These are phyloP conservation scores for Fraxinus albicans DNA, from an alignment of 305 asterid genomes.

Conservation along the genomic window DNA sequence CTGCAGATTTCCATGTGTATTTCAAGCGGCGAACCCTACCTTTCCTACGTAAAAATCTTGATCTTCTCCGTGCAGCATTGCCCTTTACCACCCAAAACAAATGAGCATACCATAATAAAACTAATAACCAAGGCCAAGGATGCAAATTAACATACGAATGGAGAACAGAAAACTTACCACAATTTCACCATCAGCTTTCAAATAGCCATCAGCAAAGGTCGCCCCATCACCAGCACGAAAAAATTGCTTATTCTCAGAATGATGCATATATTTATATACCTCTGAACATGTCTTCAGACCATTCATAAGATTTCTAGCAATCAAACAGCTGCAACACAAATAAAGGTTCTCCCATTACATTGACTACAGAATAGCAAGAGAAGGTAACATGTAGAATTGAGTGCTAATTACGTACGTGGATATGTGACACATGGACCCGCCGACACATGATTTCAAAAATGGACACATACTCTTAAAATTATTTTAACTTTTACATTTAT, in stretches of 20 bases:
- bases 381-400: slow-evolving; percentile 3
- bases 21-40: slow-evolving; percentile 90
- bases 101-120: slow-evolving; percentile 8
- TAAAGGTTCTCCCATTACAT: slow-evolving; percentile 29
- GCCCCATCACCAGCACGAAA: slow-evolving; percentile 47
- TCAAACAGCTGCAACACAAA: slow-evolving; percentile 78
- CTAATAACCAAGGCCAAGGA: slow-evolving; percentile 17
- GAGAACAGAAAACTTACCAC: slow-evolving; percentile 41
- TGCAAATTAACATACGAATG: slow-evolving; percentile 22
- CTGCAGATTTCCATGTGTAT: slow-evolving; percentile 92
- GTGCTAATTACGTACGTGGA: background rate
- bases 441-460: background rate
- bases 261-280: slow-evolving; percentile 77
- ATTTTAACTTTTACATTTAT: background rate
- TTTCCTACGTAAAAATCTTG: slow-evolving; percentile 80
- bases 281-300: slow-evolving; percentile 87
- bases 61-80: slow-evolving; percentile 74
- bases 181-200: slow-evolving; percentile 69
- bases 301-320: slow-evolving; percentile 86
- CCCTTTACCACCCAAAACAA: slow-evolving; percentile 53
- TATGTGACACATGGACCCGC: background rate
- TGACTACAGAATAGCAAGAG: slow-evolving; percentile 11
- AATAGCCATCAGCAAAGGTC: slow-evolving; percentile 51
- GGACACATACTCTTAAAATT: background rate
- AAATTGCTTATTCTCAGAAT: slow-evolving; percentile 53